Evolutionary conservation across 1,284 basidiomycete genomes (phyloP).

Genomic region (Ustilago sp.): DNA sequence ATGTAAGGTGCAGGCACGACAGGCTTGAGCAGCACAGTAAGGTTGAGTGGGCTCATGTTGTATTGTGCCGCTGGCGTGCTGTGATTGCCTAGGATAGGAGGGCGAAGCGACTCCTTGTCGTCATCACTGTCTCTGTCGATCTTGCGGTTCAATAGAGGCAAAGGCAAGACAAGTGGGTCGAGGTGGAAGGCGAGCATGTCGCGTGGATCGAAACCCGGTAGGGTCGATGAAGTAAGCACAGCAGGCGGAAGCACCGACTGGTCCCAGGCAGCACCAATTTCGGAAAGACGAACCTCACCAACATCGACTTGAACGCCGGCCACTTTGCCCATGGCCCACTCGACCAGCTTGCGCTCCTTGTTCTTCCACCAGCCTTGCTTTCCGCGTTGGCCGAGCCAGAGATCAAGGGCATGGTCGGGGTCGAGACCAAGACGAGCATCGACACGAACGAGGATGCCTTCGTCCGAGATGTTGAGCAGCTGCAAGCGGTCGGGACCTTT

Average conservation of each 20-base stretch:
- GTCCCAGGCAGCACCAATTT: constrained; percentile 44
- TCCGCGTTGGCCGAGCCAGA: constrained; percentile 56
- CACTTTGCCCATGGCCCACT: constrained; percentile 62
- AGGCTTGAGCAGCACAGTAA: constrained; percentile 61
- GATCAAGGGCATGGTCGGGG: constrained; percentile 58
- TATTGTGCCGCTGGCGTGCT: constrained; percentile 52
- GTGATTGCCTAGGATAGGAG: constrained; percentile 51
- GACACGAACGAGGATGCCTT: constrained; percentile 57
- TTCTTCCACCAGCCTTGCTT: constrained; percentile 55
- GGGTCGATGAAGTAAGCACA: background rate
- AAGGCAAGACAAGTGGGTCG: constrained; percentile 59
- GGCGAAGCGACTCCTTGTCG: constrained; percentile 24
- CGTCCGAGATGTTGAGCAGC: constrained; percentile 58
- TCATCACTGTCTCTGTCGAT: constrained; percentile 20
- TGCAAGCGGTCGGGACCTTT: constrained; percentile 59
- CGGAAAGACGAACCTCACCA: constrained; percentile 51
- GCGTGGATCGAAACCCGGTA: constrained; percentile 23
- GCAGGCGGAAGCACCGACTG: constrained; percentile 20
- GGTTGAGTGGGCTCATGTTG: constrained; percentile 57
- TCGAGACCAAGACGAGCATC: constrained; percentile 63
- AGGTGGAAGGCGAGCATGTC: constrained; percentile 63
- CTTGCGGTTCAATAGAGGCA: constrained; percentile 51
- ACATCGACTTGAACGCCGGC: constrained; percentile 60
- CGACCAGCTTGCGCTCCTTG: constrained; percentile 57
- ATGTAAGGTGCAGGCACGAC: constrained; percentile 58